phyloP scores from a whole-genome alignment of 306 rosid genomes.

The Cucurbita pepo region DNA sequence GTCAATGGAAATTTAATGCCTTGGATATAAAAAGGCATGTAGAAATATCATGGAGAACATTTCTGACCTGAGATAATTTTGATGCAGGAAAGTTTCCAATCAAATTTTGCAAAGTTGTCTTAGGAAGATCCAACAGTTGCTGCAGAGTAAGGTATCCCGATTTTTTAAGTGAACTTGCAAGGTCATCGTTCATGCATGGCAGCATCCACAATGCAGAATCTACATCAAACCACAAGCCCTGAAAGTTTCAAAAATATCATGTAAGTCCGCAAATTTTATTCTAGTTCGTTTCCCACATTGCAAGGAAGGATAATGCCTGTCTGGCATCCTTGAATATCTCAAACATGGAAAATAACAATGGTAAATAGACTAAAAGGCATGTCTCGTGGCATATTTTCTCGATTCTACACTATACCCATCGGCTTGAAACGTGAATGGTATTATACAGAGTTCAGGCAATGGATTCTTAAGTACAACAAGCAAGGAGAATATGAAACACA shows the following conservation, averaged over 20 bases:
- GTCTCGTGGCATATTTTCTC: neutral
- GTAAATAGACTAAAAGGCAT: neutral
- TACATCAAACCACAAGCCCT: conserved; percentile 83
- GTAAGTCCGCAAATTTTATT: neutral
- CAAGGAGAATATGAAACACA: neutral
- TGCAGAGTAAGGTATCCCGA: conserved; percentile 39
- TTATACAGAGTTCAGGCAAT: neutral
- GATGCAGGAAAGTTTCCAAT: conserved; percentile 63
- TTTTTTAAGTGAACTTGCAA: conserved; percentile 35
- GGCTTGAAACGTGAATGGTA: neutral
- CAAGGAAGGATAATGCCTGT: neutral
- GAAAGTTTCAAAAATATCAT: conserved; percentile 11
- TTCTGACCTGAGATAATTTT: conserved; percentile 51
- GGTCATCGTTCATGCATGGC: conserved; percentile 67
- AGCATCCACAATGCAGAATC: conserved; percentile 86
- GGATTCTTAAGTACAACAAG: neutral
- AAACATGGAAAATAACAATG: neutral
- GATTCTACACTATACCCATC: neutral
- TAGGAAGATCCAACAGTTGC: conserved; percentile 57
- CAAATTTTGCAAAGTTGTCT: conserved; percentile 41
- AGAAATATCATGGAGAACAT: conserved; percentile 1
- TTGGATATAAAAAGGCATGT: neutral
- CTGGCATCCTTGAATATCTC: neutral
- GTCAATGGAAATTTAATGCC: neutral
- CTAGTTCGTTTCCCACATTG: neutral